Evolutionary conservation across 2,329 filamentous ascomycete species (phyloP), one percentile per base, ranked within the genome.

Genomic region (Nigrospora sphaerica): DNA sequence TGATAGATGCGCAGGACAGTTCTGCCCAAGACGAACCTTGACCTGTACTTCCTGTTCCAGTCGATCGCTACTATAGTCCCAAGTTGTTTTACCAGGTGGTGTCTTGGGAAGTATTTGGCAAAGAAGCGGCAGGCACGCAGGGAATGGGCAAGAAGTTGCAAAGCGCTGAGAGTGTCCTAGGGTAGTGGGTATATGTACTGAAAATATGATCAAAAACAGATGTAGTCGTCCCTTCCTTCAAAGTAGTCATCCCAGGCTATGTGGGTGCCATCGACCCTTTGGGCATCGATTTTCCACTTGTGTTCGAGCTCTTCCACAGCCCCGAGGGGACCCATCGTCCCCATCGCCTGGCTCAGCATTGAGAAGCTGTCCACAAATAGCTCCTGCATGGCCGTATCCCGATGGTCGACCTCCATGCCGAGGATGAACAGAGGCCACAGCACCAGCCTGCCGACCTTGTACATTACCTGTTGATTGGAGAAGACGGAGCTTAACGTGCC

Each of bases 401-500:
- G 19, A 17, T 41, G 32, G 19, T 46, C 28, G 3, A 45, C 42
- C 37, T 49, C 47, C 40, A 44, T 46, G 32, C 47, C 47, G 9
- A 49, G 44, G 13, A 49, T 38, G 32, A 46, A 46, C 3, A 46
- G 40, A n/a, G 44, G 47, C 47, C 47, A 49, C 44, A 49, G 43
- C 35, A 49, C 45, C 12, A 49, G 44, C 19, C 46, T 49, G 7
- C 47, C 47, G n/a, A 49, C 44, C 12, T 44, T 35, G 37, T 49
- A 42, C 47, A 49, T 46, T 31, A 35, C 41, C 18, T 37, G 23
- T 6, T 41, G 40, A 32, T 49, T 40, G 4, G 47, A 35, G 32
- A 49, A 49, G 11, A 49, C 40, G n/a, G 47, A 44, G 2, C 32
- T 39, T 3, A 49, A 23, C 1, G 37, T 42, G 12, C 37, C 35